Percentiles rank a stretch among this genome's conserved stretches.
Evolutionary conservation across 179 eudicot species (phyloP).

Genomic region (Amaranthus tricolor): DNA sequence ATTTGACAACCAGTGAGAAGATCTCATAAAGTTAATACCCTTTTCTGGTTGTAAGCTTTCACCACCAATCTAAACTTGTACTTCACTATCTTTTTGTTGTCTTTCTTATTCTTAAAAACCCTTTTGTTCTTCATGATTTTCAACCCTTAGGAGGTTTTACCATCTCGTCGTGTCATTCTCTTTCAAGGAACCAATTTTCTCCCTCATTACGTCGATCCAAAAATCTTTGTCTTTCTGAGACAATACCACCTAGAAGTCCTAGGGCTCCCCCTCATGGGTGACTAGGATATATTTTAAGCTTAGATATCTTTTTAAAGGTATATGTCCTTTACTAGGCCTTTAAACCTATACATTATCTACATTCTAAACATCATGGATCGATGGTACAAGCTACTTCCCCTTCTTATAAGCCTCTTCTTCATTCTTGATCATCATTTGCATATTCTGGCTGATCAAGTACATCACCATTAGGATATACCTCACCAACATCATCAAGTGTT

Average conservation of each 20-base stretch:
- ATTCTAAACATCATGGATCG: too few relatives aligned
- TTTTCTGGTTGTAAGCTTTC: neutral
- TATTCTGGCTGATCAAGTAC: too few relatives aligned
- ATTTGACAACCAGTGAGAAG: neutral
- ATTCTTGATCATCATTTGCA: too few relatives aligned
- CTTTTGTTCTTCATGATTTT: neutral
- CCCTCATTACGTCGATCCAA: neutral
- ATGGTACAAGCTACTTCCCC: neutral
- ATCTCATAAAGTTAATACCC: neutral
- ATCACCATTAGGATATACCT: too few relatives aligned
- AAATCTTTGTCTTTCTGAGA: too few relatives aligned
- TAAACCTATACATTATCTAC: neutral
- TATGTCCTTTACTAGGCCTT: neutral
- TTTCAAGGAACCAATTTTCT: neutral
- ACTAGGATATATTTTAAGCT: neutral
- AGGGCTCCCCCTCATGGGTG: too few relatives aligned
- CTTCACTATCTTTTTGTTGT: too few relatives aligned
- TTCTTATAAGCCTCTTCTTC: neutral
- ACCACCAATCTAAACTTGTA: neutral
- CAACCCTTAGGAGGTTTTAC: neutral
- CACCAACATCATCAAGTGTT: too few relatives aligned
- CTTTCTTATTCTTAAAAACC: neutral
- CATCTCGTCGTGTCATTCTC: neutral
- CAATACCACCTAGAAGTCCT: too few relatives aligned
- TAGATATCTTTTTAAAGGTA: neutral